phyloP scores from a whole-genome alignment of 2,329 filamentous ascomycete genomes.

The Pseudogymnoascus sp. region DNA sequence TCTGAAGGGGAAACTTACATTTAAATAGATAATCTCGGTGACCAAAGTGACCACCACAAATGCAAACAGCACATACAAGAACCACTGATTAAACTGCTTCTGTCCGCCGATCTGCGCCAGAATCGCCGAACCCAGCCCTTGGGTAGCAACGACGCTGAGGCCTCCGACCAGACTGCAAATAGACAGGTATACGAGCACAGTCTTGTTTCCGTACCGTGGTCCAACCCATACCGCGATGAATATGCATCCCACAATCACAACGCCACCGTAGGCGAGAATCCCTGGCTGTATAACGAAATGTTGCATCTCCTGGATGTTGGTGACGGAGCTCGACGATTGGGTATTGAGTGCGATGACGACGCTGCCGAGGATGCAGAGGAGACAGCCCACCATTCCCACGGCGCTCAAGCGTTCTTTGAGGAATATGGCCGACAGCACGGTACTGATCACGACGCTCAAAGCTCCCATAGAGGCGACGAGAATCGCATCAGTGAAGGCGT shows the following conservation, averaged over 20 bases:
- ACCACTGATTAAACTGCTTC: constrained; percentile 95
- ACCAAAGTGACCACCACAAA: constrained; percentile 85
- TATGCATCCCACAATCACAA: constrained; percentile 65
- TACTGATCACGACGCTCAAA: constrained; percentile 84
- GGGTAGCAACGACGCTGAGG: constrained; percentile 87
- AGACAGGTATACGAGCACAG: constrained; percentile 94
- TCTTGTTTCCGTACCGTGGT: constrained; percentile 87
- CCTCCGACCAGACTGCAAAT: constrained; percentile 95
- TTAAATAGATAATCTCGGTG: constrained; percentile 91
- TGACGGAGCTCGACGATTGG: constrained; percentile 74
- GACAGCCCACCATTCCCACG: constrained; percentile 92
- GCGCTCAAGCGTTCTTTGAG: constrained; percentile 92
- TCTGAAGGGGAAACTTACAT: constrained; percentile 53
- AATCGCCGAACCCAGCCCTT: constrained; percentile 85
- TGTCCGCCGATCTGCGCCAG: constrained; percentile 75
- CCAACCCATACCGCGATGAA: constrained; percentile 73
- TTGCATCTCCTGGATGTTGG: constrained; percentile 88
- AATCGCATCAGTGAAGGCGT: constrained; percentile 94
- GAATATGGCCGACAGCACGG: constrained; percentile 86
- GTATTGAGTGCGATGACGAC: constrained; percentile 93
- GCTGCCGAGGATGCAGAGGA: constrained; percentile 87
- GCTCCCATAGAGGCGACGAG: constrained; percentile 88
- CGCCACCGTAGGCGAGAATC: constrained; percentile 75
- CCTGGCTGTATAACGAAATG: constrained; percentile 75
- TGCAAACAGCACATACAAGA: constrained; percentile 81